Evolutionary conservation across 2,329 filamentous ascomycete genomes (phyloP), one percentile per base, ranked within the genome.

Genomic region (Fusarium robinianum): DNA sequence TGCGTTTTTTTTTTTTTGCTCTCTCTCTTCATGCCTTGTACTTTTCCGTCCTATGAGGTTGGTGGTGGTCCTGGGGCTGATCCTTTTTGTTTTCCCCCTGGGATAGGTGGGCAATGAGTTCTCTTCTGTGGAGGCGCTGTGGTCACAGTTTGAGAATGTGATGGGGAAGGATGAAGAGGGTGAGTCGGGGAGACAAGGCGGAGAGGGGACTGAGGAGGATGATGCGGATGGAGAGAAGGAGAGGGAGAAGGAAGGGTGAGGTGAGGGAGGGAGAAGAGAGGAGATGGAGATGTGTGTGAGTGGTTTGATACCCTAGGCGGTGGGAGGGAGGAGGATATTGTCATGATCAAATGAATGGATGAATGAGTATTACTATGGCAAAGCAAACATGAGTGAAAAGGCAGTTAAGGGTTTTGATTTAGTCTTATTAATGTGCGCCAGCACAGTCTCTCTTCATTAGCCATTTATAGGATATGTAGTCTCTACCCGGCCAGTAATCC

Each of bases 61-160:
- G n/a, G n/a, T n/a, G n/a, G n/a, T n/a, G n/a, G n/a, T n/a, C n/a
- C n/a, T n/a, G n/a, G n/a, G n/a, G n/a, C n/a, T n/a, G n/a, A n/a
- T 47, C n/a, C 26, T 18, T 25, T 15, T 21, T 36, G 12, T 31
- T 31, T 10, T 5, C 16, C 7, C 3, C 15, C 10, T 10, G 18
- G 21, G 14, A 12, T 21, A 89, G 84, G 85, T 99, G 38, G 94
- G 94, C 24, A 96, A 96, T 69, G 94, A 99, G 64, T 96, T 99
- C 71, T 85, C 88, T n/a, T 91, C 90, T 4, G 94, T 99, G 29
- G 94, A 99, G 69, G 90, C 90, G 19, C 78, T 99, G 11, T 99
- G 94, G 94, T 95, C 88, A 25, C 90, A 95, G 63, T 97, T 99
- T 64, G 94, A 99, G 72, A 88, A 85, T 57, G 91, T 97, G 59